These are phyloP conservation scores for Chlorella variabilis DNA, from an alignment of 163 green algal genomes.

Conservation along the genomic window DNA sequence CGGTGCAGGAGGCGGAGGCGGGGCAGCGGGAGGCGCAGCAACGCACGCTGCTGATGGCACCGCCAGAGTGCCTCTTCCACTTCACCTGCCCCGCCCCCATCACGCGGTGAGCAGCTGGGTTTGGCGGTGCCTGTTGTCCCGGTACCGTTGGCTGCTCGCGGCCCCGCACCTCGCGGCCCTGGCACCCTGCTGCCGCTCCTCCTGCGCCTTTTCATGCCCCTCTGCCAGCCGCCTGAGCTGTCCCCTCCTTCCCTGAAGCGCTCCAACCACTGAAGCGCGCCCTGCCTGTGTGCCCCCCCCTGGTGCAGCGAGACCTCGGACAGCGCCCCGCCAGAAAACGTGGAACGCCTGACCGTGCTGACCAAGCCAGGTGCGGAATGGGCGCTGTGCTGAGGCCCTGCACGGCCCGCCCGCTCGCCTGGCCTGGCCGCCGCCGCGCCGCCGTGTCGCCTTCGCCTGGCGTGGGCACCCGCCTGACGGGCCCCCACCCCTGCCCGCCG, in stretches of 20 bases:
- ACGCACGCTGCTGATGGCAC: constrained; percentile 70
- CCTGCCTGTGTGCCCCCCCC: not conserved
- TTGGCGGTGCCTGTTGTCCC: too few species aligned
- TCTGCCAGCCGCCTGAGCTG: too few species aligned
- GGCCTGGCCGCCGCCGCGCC: too few species aligned
- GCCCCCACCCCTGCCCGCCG: not conserved
- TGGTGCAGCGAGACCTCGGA: not conserved
- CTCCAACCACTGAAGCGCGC: too few species aligned
- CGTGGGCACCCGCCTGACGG: not conserved
- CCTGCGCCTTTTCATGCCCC: too few species aligned
- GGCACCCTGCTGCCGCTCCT: too few species aligned
- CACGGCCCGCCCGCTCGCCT: too few species aligned
- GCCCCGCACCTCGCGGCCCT: too few species aligned
- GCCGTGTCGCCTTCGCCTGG: too few species aligned
- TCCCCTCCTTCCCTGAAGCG: too few species aligned
- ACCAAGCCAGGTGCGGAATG: constrained; percentile 29
- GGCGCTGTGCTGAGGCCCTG: too few species aligned
- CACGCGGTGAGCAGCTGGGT: not conserved
- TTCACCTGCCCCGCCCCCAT: constrained; percentile 53
- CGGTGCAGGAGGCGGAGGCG: not conserved
- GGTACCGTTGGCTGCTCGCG: too few species aligned
- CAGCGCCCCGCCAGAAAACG: constrained; percentile 83
- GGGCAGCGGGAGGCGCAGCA: not conserved
- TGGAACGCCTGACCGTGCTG: constrained; percentile 78
- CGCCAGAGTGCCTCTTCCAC: constrained; percentile 72